A percentile compares a stretch with the other conserved stretches of the same genome.
phyloP scores from a whole-genome alignment of 106 monocot species.

The Acanthochlamys bracteata region DNA sequence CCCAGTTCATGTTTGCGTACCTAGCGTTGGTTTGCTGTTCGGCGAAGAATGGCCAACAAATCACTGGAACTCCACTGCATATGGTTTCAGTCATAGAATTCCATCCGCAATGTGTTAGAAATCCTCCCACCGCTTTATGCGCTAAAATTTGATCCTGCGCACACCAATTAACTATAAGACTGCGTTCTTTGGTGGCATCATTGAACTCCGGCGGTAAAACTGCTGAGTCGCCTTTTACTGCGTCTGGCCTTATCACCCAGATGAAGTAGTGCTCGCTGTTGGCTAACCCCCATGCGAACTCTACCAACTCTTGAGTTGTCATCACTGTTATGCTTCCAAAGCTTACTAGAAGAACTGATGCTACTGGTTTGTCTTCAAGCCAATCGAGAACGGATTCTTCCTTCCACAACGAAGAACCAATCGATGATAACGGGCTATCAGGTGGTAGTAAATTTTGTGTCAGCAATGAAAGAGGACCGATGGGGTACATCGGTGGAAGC shows the following conservation, averaged over 20 bases:
- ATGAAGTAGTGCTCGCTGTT: constrained; percentile 1
- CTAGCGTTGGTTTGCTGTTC: constrained; percentile 28
- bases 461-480: constrained; percentile 16
- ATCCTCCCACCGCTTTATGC: constrained; percentile 1
- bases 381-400: not conserved
- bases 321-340: constrained; percentile 6
- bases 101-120: constrained; percentile 4
- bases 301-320: not conserved
- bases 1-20: constrained; percentile 13
- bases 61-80: not conserved
- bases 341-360: constrained; percentile 1
- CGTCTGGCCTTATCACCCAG: constrained; percentile 1
- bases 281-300: constrained; percentile 9
- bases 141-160: not conserved
- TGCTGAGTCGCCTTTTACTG: not conserved
- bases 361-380: constrained; percentile 1
- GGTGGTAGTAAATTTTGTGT: not conserved
- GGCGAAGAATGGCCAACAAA: constrained; percentile 29
- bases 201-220: not conserved
- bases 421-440: constrained; percentile 2
- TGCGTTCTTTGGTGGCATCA: not conserved
- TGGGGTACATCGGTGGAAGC: constrained; percentile 15
- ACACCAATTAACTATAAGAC: constrained; percentile 1
- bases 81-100: constrained; percentile 1
- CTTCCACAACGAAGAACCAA: constrained; percentile 6